These are phyloP conservation scores for Teunomyces tritomae DNA, from an alignment of 805 yeast species.

Conservation along the genomic window DNA sequence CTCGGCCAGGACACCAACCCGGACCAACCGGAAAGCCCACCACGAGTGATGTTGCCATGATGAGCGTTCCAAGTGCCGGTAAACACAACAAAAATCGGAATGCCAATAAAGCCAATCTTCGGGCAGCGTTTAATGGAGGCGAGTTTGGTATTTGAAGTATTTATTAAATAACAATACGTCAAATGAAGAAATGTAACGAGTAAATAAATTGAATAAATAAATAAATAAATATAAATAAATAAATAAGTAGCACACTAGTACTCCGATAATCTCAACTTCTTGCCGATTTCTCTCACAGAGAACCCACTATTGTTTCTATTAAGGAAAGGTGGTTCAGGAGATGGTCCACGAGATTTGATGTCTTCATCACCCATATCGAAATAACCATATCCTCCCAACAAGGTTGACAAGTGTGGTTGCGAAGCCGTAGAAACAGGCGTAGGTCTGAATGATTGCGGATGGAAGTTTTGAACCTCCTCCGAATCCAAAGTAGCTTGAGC, in stretches of 20 bases:
- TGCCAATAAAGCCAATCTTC: constrained; percentile 53
- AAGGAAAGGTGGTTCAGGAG: constrained; percentile 53
- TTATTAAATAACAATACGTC: neutral
- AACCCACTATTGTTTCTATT: constrained; percentile 37
- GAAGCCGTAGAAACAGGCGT: constrained; percentile 1
- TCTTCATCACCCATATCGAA: constrained; percentile 57
- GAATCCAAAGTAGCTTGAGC: neutral
- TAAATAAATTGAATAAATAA: constrained; percentile 7
- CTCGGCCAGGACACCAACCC: constrained; percentile 4
- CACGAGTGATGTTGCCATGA: constrained; percentile 43
- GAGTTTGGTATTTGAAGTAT: constrained; percentile 60
- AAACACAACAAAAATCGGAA: constrained; percentile 38
- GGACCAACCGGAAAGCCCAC: constrained; percentile 19
- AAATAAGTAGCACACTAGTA: constrained; percentile 33
- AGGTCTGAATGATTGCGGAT: neutral
- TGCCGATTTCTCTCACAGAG: constrained; percentile 56
- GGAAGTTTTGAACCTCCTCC: too few relatives aligned
- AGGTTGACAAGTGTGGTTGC: constrained; percentile 13
- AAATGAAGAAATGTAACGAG: neutral
- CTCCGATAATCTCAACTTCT: constrained; percentile 62
- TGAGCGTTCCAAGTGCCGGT: constrained; percentile 45
- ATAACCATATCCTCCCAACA: constrained; percentile 58
- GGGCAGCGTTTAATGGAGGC: constrained; percentile 64
- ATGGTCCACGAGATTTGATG: constrained; percentile 52
- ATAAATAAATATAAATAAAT: neutral